A percentile compares a stretch with the other conserved stretches of the same genome.
These are phyloP conservation scores for Aplosporella prunicola DNA, from an alignment of 2,329 filamentous ascomycete species.

Conservation along the genomic window DNA sequence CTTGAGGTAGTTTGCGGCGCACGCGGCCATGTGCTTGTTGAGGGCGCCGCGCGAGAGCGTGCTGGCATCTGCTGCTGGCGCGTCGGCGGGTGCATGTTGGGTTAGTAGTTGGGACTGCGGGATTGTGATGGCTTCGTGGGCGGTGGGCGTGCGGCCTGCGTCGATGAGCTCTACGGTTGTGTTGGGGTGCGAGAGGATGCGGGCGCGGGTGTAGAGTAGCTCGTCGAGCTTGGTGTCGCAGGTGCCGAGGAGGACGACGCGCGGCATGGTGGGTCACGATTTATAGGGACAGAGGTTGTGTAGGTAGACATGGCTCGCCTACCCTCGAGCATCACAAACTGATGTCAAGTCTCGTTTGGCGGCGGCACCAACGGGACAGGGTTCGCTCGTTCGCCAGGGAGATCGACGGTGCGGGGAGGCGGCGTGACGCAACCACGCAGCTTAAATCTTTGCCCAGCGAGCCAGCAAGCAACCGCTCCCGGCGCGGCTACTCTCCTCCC, in stretches of 20 bases:
- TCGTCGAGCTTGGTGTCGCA: constrained; percentile 57
- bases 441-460: too few species aligned
- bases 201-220: constrained; percentile 44
- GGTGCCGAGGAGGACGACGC: constrained; percentile 51
- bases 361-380: not conserved
- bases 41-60: constrained; percentile 44
- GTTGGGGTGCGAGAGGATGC: constrained; percentile 29
- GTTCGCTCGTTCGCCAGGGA: too few species aligned
- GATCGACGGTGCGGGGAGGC: constrained; percentile 6
- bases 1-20: constrained; percentile 36
- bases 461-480: too few species aligned
- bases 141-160: constrained; percentile 40
- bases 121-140: constrained; percentile 41
- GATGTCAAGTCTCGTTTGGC: too few species aligned
- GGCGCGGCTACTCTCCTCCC: too few species aligned
- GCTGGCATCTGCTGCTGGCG: constrained; percentile 20
- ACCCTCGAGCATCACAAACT: too few species aligned
- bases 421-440: constrained; percentile 8
- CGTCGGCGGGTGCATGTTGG: constrained; percentile 14
- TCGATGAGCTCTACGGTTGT: constrained; percentile 43
- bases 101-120: constrained; percentile 35
- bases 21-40: constrained; percentile 45
- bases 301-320: not conserved
- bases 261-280: constrained; percentile 11
- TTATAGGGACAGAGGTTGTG: not conserved